These are phyloP conservation scores for Venturiaceae sp. DNA, from an alignment of 2,329 filamentous ascomycete species.

Conservation along the genomic window DNA sequence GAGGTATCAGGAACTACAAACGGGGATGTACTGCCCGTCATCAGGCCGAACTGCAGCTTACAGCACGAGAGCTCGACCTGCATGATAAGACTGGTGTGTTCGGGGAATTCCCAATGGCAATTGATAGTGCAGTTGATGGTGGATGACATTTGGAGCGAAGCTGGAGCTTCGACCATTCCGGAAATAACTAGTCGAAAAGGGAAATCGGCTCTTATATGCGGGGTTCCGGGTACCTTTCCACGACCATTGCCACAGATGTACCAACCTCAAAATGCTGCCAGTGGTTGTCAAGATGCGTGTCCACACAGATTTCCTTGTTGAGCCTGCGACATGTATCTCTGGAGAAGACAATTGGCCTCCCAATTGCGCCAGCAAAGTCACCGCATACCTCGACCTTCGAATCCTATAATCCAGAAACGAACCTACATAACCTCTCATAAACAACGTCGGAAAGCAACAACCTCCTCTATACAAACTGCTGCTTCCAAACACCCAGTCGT, in stretches of 20 bases:
- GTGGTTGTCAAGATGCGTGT: neutral
- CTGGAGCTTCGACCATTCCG: no score
- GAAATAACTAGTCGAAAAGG: no score
- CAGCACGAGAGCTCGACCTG: no score
- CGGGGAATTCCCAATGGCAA: no score
- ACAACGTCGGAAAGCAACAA: constrained; percentile 8
- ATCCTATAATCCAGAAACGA: neutral
- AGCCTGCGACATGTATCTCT: neutral
- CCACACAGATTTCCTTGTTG: neutral
- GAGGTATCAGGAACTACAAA: no score
- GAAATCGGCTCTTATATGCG: no score
- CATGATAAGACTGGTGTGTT: no score
- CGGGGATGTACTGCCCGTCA: no score
- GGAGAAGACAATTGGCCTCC: neutral
- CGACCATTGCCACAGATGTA: neutral
- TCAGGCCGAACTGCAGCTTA: no score
- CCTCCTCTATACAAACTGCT: constrained; percentile 3
- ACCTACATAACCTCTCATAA: neutral
- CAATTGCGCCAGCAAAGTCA: neutral
- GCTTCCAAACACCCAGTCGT: constrained; percentile 1
- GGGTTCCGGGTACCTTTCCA: neutral
- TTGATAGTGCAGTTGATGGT: no score
- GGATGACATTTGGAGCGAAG: no score
- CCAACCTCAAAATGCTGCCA: neutral
- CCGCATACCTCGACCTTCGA: neutral